Percentiles rank a stretch among this genome's conserved stretches.
Evolutionary conservation across 139 green algal genomes (phyloP).

Genomic region (Coccomyxa sp.): DNA sequence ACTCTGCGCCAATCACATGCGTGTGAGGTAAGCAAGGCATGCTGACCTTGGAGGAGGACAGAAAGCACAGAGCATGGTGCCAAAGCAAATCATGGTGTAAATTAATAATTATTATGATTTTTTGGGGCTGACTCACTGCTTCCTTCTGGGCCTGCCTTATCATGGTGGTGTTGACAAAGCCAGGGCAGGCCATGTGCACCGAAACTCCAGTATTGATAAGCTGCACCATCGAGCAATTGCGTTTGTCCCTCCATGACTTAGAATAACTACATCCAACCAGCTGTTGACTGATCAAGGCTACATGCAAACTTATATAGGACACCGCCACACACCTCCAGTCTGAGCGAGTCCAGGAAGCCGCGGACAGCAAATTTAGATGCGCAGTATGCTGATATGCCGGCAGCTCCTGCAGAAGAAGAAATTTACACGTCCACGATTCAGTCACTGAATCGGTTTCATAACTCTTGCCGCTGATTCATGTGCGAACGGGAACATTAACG

Average conservation of each 20-base stretch:
- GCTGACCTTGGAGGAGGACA: background rate
- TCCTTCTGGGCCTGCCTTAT: background rate
- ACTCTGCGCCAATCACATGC: background rate
- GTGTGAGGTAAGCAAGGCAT: background rate
- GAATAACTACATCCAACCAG: no score
- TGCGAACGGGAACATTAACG: no score
- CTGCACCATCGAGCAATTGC: background rate
- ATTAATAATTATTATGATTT: background rate
- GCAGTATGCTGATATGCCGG: constrained; percentile 1
- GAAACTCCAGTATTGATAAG: background rate
- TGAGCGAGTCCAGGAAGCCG: background rate
- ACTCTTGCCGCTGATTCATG: no score
- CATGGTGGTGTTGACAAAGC: constrained; percentile 1
- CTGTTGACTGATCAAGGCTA: no score
- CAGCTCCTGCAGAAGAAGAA: background rate
- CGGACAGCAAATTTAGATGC: constrained; percentile 4
- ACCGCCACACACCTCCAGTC: background rate
- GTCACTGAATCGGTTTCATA: no score
- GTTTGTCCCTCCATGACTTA: no score
- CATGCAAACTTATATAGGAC: no score
- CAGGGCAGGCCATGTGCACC: constrained; percentile 5
- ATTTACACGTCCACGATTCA: no score
- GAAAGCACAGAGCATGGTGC: background rate
- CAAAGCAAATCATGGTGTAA: background rate
- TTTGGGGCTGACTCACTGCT: background rate